Evolutionary conservation across 2,329 filamentous ascomycete genomes (phyloP), one percentile per base, ranked within the genome.

Genomic region (Escovopsis sp.): DNA sequence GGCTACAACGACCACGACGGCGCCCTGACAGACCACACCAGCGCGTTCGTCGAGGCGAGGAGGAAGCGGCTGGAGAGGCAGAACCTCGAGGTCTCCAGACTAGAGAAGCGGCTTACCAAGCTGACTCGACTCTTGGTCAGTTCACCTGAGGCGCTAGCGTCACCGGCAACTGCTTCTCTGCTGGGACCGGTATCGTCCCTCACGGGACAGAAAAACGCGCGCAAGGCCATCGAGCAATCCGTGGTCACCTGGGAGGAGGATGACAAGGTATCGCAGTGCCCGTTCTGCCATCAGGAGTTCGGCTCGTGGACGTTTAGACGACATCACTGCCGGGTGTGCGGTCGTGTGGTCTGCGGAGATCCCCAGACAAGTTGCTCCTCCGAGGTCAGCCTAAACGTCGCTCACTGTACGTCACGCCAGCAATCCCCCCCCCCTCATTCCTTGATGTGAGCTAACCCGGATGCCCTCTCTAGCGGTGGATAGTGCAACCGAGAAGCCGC

Each of bases 221-320:
- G 86, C 39, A 91, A 94, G 57, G 57, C 74, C 12, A 65, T 96
- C 5, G 91, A 98, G 57, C 91, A 98, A 56, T 87, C 84, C 0
- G 76, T 98, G 7, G 88, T 98, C 13, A 82, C 81, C 0, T 98
- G 91, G 91, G 84, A 98, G 59, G 88, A 96, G 40, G 91, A 98
- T 59, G 71, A 80, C 0, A 75, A 70, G 29, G 87, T 98, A 6
- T 47, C 70, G 2, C 79, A 79, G 48, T 98, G 91, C 56, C 91
- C 91, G 0, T 94, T 94, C 55, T 98, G 91, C 53, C 84, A 94
- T 55, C 91, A 98, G 53, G 86, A 94, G 43, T 98, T 98, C 59
- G 82, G 86, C 1, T 82, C 80, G 12, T 96, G 94, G 73, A 84
- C 86, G 2, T 94, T 96, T 54, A 76, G 91, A 52, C 71, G 91